Evolutionary conservation across 805 yeast genomes (phyloP), one percentile per base, ranked within the genome.

Genomic region (Candida multigemmis): DNA sequence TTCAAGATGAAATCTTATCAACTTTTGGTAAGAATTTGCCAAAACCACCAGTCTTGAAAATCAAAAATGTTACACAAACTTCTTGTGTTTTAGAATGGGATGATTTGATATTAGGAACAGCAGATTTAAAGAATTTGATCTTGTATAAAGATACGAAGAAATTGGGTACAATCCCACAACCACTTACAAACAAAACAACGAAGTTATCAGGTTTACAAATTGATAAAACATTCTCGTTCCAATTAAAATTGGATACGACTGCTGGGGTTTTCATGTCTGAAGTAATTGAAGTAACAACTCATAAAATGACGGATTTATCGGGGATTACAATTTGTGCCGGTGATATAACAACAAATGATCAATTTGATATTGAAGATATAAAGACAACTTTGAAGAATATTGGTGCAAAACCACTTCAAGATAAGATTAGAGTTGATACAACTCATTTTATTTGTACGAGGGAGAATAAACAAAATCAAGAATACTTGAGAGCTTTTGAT

Each of bases 21-120:
- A 64, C 75, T 3, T 89, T 79, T 48, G 96, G 96, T 16, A 65
- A 68, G 15, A 60, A 72, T 33, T 68, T 71, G 38, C 97, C 98
- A 12, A 50, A 67, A 33, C 41, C 65, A 1, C 98, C 98, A 1
- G 62, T 65, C 11, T 64, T 91, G 36, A 68, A 71, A 29, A 60
- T 76, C 21, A 68, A 73, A 28, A 91, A 89, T 48, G 75, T 80
- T 25, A 89, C 98, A 2, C 98, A 91, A 50, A 91, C 98, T 1
- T 77, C 91, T 28, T 84, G 94, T 50, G 96, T 87, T 12, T 66
- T 91, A 35, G 94, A 84, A 48, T 91, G 98, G 98, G 96, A 86
- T 34, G 71, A 77, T 8, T 60, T 91, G 28, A 75, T 81, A 25
- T 56, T 86, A 31, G 96, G 95, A 7, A 79, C 94, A 1, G 77